Base-by-base conservation (phyloP, 352 stramenopile species). In the Peronospora destructor region DNA sequence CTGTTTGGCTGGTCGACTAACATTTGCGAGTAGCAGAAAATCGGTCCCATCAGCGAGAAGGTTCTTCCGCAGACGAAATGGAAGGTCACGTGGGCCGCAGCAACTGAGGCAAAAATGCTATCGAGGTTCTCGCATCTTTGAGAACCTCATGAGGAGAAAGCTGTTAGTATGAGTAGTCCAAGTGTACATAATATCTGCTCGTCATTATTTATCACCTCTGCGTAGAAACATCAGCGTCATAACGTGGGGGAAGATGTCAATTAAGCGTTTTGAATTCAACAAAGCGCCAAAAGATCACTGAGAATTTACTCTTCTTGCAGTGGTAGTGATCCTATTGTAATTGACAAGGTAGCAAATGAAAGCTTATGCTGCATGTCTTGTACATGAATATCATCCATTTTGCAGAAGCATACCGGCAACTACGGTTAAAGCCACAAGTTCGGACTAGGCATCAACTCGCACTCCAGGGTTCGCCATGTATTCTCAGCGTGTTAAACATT, bases 101-200 rank as follows among this genome's bases (percentile, higher is more conserved):
- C 29, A 35, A 61, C 12, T 59, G 48, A 42, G 39, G 37, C 34
- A 38, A 58, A 29, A 44, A 41, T 62, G 53, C 45, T 26, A 32
- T 16, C 10, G 17, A 50, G 29, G 14, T 33, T 46, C 19, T 49
- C 37, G 53, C 29, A 57, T 63, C 45, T 59, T 56, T 59, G 37
- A 50, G 23, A 25, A 56, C 49, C 30, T 41, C 29, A 52, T 13
- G 48, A 63, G 44, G 39, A 55, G 35, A 47, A 40, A 59, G 37
- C 30, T 42, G 36, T 49, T 54, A 43, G 30, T 56, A 28, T 51
- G 37, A 54, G 40, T 61, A 54, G 53, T 60, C 48, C 49, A 38
- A 60, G 60, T 64, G 46, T 51, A 49, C 48, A 58, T 66, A 56
- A 53, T 56, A 30, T 51, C 48, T 64, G 49, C 49, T 57, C 45